Evolutionary conservation across 2,329 filamentous ascomycete genomes (phyloP).

Genomic region (Fusarium buharicum): DNA sequence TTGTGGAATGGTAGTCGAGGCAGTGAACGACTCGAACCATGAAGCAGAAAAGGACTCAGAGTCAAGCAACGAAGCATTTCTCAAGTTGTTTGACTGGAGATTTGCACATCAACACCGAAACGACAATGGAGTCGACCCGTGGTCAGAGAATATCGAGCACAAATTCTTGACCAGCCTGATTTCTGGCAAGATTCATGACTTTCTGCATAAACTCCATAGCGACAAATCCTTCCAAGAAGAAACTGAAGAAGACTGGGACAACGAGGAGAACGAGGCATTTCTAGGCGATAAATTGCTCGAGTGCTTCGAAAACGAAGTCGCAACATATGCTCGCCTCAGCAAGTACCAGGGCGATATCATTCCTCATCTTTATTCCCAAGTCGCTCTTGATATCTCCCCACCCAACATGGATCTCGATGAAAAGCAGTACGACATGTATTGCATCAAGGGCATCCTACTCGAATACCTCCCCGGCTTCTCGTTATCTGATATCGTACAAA

Average conservation of each 20-base stretch:
- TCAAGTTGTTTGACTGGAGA: constrained; percentile 42
- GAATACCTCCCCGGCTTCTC: constrained; percentile 34
- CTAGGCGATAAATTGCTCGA: constrained; percentile 11
- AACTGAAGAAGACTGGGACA: constrained; percentile 31
- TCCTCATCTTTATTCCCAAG: constrained; percentile 28
- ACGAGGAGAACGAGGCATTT: constrained; percentile 31
- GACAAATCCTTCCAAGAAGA: neutral
- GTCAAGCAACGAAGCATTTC: constrained; percentile 17
- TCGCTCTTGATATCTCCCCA: constrained; percentile 13
- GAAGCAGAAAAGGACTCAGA: too few relatives aligned
- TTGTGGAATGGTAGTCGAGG: too few relatives aligned
- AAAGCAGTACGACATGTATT: constrained; percentile 10
- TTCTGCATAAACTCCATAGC: constrained; percentile 9
- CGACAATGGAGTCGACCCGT: constrained; percentile 20
- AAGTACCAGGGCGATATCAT: constrained; percentile 33
- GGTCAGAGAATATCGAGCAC: constrained; percentile 6
- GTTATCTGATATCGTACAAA: constrained; percentile 8
- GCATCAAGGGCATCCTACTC: constrained; percentile 34
- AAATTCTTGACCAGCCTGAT: neutral
- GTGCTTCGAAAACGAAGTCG: constrained; percentile 26
- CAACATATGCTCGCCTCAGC: constrained; percentile 29
- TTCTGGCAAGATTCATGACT: neutral
- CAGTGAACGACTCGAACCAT: too few relatives aligned
- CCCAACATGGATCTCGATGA: neutral
- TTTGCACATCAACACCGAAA: constrained; percentile 28